These are phyloP conservation scores for Phialemoniopsis sp. DNA, from an alignment of 2,329 filamentous ascomycete species.

Conservation along the genomic window DNA sequence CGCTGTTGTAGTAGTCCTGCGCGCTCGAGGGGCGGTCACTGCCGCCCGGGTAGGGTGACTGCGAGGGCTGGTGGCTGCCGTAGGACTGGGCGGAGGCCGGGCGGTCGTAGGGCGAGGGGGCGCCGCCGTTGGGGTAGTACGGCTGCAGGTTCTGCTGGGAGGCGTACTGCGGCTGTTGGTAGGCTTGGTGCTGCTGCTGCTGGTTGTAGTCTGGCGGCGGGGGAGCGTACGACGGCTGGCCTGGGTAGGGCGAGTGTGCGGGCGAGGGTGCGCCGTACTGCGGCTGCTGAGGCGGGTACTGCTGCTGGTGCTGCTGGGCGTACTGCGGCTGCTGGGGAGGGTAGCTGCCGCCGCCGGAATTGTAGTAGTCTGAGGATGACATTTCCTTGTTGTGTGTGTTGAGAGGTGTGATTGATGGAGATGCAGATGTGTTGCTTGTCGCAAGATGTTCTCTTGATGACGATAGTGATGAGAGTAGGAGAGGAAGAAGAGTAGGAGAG, in stretches of 20 bases:
- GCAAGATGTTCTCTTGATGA: too few species aligned
- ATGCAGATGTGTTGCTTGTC: too few species aligned
- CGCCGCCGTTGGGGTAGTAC: neutral
- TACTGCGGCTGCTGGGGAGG: slow-evolving; percentile 5
- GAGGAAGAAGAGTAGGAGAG: too few species aligned
- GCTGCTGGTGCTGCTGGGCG: slow-evolving; percentile 6
- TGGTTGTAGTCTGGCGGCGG: slow-evolving; percentile 1
- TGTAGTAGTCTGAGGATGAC: slow-evolving; percentile 15
- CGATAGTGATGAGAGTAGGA: too few species aligned
- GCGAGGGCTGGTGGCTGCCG: neutral
- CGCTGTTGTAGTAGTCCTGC: slow-evolving; percentile 5
- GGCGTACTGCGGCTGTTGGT: slow-evolving; percentile 2
- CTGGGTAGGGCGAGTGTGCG: slow-evolving; percentile 1
- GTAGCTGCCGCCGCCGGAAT: slow-evolving; percentile 1
- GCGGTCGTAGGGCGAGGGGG: slow-evolving; percentile 3
- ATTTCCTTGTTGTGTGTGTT: slow-evolving; percentile 5
- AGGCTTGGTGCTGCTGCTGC: neutral
- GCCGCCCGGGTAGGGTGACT: slow-evolving; percentile 1
- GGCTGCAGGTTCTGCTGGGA: slow-evolving; percentile 1
- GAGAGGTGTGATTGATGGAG: neutral
- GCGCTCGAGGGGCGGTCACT: slow-evolving; percentile 1
- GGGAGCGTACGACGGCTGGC: slow-evolving; percentile 1
- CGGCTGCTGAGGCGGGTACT: slow-evolving; percentile 1
- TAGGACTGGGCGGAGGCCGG: slow-evolving; percentile 1
- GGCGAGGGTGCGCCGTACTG: neutral